Conservation (phyloP, 2,329 filamentous ascomycete species). For the Neofusicoccum parvum region DNA sequence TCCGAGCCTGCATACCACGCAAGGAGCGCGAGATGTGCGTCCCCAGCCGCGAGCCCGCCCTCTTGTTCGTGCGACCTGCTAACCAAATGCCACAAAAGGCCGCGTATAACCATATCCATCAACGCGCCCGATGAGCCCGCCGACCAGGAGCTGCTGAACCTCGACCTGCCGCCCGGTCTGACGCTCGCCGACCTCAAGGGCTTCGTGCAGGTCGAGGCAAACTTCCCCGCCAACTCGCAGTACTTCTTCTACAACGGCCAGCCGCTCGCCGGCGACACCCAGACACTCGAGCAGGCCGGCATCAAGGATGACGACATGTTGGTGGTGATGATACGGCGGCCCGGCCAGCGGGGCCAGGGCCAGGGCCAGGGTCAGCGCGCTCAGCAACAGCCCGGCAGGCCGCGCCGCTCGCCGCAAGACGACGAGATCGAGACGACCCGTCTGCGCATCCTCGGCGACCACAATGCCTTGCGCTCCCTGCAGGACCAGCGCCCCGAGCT, state of each 20-base stretch:
- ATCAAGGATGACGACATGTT: slow-evolving; percentile 92
- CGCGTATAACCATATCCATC: slow-evolving; percentile 81
- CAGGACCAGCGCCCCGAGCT: slow-evolving; percentile 74
- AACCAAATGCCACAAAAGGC: slow-evolving; percentile 55
- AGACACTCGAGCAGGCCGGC: slow-evolving; percentile 78
- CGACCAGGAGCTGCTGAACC: slow-evolving; percentile 75
- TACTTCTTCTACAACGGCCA: slow-evolving; percentile 89
- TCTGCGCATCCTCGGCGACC: slow-evolving; percentile 79
- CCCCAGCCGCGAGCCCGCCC: slow-evolving; percentile 26
- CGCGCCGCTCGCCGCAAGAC: not conserved
- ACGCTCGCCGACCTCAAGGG: slow-evolving; percentile 83
- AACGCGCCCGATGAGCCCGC: slow-evolving; percentile 68
- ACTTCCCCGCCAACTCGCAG: slow-evolving; percentile 71
- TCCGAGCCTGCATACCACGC: slow-evolving; percentile 37
- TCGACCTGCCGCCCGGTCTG: slow-evolving; percentile 82
- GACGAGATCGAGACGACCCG: slow-evolving; percentile 77
- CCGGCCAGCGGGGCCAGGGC: slow-evolving; percentile 22
- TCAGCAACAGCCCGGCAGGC: slow-evolving; percentile 6
- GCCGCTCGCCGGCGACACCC: slow-evolving; percentile 73
- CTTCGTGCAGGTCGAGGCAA: slow-evolving; percentile 81
- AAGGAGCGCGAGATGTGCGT: slow-evolving; percentile 41
- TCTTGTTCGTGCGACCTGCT: slow-evolving; percentile 34
- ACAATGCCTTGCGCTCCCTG: slow-evolving; percentile 70
- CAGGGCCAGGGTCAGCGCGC: not conserved
- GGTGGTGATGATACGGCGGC: slow-evolving; percentile 70